Evolutionary conservation across 1,139 yeast genomes (phyloP).

Genomic region (Geotrichum histeridarum): DNA sequence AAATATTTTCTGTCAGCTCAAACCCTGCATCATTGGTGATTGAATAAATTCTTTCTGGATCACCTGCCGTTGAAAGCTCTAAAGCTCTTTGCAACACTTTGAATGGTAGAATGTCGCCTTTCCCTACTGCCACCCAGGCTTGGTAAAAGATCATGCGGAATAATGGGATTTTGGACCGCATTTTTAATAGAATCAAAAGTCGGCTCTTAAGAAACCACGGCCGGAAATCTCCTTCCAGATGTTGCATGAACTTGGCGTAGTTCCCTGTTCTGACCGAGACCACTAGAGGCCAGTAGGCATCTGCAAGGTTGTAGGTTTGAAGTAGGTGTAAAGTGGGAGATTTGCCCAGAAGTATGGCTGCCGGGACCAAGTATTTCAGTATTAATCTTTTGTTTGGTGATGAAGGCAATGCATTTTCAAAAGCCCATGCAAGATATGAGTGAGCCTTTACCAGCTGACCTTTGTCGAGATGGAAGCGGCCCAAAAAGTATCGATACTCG

Average conservation of each 20-base stretch:
- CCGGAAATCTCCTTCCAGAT: constrained; percentile 26
- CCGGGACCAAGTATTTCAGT: constrained; percentile 54
- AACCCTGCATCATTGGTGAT: constrained; percentile 21
- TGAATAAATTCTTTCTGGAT: constrained; percentile 13
- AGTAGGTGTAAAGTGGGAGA: constrained; percentile 33
- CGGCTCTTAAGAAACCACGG: constrained; percentile 30
- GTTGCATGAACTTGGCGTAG: constrained; percentile 26
- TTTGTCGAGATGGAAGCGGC: constrained; percentile 59
- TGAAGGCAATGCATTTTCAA: constrained; percentile 41
- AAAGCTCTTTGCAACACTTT: constrained; percentile 17
- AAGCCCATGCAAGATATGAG: constrained; percentile 61
- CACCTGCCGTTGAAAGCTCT: constrained; percentile 6
- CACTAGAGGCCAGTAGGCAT: constrained; percentile 32
- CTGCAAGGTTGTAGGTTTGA: constrained; percentile 25
- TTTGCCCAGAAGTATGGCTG: constrained; percentile 37
- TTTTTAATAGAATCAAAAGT: constrained; percentile 29
- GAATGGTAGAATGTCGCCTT: constrained; percentile 5
- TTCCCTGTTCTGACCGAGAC: constrained; percentile 30
- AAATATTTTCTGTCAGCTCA: constrained; percentile 35
- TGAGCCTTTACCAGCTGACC: constrained; percentile 54
- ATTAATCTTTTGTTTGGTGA: constrained; percentile 40
- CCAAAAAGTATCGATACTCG: constrained; percentile 63
- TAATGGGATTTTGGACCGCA: constrained; percentile 21
- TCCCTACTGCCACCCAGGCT: constrained; percentile 9
- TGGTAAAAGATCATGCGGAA: constrained; percentile 31